Evolutionary conservation across 495 filamentous ascomycete species (phyloP).

Genomic region (Alectoria sarmentosa): DNA sequence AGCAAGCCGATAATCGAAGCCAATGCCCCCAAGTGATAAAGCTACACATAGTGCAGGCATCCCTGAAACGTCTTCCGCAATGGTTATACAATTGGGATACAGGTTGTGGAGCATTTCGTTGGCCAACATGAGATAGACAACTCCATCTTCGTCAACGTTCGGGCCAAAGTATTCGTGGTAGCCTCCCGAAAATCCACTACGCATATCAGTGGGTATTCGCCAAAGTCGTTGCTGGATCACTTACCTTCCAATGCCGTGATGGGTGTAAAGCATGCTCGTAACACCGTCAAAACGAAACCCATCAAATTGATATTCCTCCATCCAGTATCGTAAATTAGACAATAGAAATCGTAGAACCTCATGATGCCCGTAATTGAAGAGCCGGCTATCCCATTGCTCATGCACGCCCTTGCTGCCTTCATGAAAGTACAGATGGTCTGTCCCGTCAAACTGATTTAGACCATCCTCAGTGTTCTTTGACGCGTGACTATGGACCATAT

Average conservation of each 20-base stretch:
- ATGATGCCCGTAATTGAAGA: slow-evolving; percentile 96
- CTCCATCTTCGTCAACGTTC: slow-evolving; percentile 86
- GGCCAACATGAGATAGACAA: slow-evolving; percentile 93
- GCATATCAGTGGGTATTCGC: slow-evolving; percentile 24
- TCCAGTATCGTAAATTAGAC: slow-evolving; percentile 96
- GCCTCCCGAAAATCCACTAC: slow-evolving; percentile 90
- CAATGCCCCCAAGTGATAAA: slow-evolving; percentile 78
- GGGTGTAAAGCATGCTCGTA: slow-evolving; percentile 92
- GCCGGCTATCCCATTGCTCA: slow-evolving; percentile 88
- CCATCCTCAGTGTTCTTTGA: slow-evolving; percentile 95
- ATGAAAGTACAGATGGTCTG: slow-evolving; percentile 94
- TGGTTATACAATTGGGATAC: slow-evolving; percentile 79
- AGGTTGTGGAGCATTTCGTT: slow-evolving; percentile 92
- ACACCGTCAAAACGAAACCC: slow-evolving; percentile 98
- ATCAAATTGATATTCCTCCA: slow-evolving; percentile 96
- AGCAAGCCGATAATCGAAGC: slow-evolving; percentile 94
- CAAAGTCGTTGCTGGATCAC: slow-evolving; percentile 32
- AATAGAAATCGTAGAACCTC: slow-evolving; percentile 92
- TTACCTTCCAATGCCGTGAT: slow-evolving; percentile 97
- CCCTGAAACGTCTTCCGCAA: slow-evolving; percentile 95
- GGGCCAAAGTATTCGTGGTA: slow-evolving; percentile 98
- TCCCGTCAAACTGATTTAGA: slow-evolving; percentile 89
- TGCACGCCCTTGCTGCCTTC: slow-evolving; percentile 74
- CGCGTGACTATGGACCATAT: slow-evolving; percentile 96
- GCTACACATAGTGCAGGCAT: slow-evolving; percentile 93